Evolutionary conservation across 2,329 filamentous ascomycete genomes (phyloP).

Genomic region (Calonectria henricotiae): DNA sequence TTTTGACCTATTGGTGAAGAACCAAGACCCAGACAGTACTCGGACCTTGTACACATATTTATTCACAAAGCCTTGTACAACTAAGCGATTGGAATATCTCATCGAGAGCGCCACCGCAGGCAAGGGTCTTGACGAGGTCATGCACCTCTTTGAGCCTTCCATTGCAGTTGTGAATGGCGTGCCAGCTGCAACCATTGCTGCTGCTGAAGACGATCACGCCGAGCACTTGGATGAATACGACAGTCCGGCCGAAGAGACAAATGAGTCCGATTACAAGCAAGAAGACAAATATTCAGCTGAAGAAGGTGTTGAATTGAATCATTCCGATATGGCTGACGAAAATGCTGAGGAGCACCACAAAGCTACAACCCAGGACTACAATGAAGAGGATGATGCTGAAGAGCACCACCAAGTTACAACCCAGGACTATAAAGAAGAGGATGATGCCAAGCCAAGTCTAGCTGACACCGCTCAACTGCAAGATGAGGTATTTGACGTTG

Average conservation of each 20-base stretch:
- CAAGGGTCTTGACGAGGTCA: conserved; percentile 61
- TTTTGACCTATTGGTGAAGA: conserved; percentile 63
- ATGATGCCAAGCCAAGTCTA: conserved; percentile 11
- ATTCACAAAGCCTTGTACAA: conserved; percentile 60
- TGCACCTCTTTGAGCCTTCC: conserved; percentile 58
- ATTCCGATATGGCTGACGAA: not conserved
- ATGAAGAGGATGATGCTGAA: conserved; percentile 36
- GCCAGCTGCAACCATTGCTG: conserved; percentile 36
- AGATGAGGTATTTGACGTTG: conserved; percentile 33
- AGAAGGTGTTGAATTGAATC: conserved; percentile 14
- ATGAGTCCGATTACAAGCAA: conserved; percentile 33
- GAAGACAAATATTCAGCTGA: conserved; percentile 39
- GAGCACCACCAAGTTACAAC: conserved; percentile 24
- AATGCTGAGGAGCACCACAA: conserved; percentile 20
- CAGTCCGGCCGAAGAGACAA: conserved; percentile 47
- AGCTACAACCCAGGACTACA: conserved; percentile 32
- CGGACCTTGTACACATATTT: conserved; percentile 63
- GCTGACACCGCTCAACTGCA: not conserved
- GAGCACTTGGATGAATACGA: conserved; percentile 51
- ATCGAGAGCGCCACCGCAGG: conserved; percentile 63
- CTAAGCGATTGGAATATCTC: conserved; percentile 60
- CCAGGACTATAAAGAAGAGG: conserved; percentile 40
- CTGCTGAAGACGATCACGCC: conserved; percentile 42
- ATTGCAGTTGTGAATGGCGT: conserved; percentile 40
- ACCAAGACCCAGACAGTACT: conserved; percentile 61